Conservation (phyloP, 805 yeast genomes). For the Wilhelminamyces savonicus region DNA sequence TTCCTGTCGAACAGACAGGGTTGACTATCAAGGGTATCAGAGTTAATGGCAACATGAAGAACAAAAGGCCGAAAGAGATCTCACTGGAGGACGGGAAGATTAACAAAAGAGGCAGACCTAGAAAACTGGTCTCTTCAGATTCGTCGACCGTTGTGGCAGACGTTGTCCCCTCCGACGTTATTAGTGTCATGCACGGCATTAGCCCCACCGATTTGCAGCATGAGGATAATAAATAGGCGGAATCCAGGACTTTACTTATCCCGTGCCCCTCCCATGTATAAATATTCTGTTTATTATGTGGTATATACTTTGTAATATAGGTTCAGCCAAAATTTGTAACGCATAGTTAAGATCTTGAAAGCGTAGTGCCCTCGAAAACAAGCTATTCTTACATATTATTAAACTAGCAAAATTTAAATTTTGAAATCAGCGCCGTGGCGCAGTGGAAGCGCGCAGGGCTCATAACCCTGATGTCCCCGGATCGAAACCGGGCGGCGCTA, state of each 20-base stretch:
- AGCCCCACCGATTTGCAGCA: too few relatives aligned
- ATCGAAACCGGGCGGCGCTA: conserved; percentile 96
- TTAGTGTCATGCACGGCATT: too few relatives aligned
- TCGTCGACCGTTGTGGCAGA: not conserved
- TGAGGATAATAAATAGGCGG: too few relatives aligned
- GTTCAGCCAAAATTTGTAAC: too few relatives aligned
- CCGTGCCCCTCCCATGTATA: too few relatives aligned
- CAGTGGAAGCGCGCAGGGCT: conserved; percentile 99
- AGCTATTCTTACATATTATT: too few relatives aligned
- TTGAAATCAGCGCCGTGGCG: conserved; percentile 99
- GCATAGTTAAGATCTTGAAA: too few relatives aligned
- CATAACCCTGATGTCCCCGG: conserved; percentile 98
- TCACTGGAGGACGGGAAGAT: not conserved
- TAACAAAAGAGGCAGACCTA: not conserved
- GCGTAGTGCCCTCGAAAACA: too few relatives aligned
- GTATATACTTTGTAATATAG: too few relatives aligned
- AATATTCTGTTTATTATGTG: too few relatives aligned
- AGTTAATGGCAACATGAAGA: conserved; percentile 28
- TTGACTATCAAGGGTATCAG: conserved; percentile 37
- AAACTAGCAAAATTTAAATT: too few relatives aligned
- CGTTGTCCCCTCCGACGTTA: not conserved
- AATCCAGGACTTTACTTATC: too few relatives aligned
- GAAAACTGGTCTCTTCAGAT: not conserved
- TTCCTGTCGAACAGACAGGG: conserved; percentile 41
- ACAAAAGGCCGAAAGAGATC: not conserved